Evolutionary conservation across 495 filamentous ascomycete species (phyloP).

Genomic region (Chaetomium fimeti): DNA sequence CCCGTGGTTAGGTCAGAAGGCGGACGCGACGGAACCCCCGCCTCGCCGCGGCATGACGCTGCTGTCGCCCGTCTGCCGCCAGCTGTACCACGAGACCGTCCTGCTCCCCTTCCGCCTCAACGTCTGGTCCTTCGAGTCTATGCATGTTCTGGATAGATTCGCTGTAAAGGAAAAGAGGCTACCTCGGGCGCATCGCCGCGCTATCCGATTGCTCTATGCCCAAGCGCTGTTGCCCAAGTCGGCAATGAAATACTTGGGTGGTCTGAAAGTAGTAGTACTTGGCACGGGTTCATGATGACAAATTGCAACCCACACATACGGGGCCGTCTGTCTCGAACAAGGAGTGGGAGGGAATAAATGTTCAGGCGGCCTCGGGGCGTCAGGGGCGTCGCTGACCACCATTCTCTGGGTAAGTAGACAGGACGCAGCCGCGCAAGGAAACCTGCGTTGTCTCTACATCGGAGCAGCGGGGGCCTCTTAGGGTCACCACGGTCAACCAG

Average conservation of each 20-base stretch:
- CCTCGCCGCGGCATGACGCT: slow-evolving; percentile 30
- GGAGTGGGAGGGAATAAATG: too few relatives aligned
- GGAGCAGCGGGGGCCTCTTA: too few relatives aligned
- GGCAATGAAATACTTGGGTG: slow-evolving; percentile 29
- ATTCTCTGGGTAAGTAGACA: too few relatives aligned
- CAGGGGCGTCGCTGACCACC: too few relatives aligned
- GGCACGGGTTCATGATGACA: slow-evolving; percentile 20
- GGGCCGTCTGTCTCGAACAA: too few relatives aligned
- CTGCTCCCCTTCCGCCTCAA: slow-evolving; percentile 35
- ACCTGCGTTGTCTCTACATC: too few relatives aligned
- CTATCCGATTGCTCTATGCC: slow-evolving; percentile 32
- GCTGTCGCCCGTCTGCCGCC: slow-evolving; percentile 34
- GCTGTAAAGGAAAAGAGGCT: slow-evolving; percentile 34
- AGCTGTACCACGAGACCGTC: slow-evolving; percentile 37
- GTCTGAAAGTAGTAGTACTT: slow-evolving; percentile 28
- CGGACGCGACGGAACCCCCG: neutral
- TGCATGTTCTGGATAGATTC: slow-evolving; percentile 32
- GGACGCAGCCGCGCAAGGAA: too few relatives aligned
- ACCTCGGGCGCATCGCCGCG: slow-evolving; percentile 28
- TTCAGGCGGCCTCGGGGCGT: too few relatives aligned
- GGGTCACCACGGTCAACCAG: too few relatives aligned
- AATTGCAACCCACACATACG: too few relatives aligned
- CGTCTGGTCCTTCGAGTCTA: slow-evolving; percentile 34
- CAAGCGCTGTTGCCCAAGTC: slow-evolving; percentile 19
- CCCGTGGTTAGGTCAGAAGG: slow-evolving; percentile 22